Base-by-base conservation (phyloP, 768 basidiomycete species). In the Podaxis sp. region DNA sequence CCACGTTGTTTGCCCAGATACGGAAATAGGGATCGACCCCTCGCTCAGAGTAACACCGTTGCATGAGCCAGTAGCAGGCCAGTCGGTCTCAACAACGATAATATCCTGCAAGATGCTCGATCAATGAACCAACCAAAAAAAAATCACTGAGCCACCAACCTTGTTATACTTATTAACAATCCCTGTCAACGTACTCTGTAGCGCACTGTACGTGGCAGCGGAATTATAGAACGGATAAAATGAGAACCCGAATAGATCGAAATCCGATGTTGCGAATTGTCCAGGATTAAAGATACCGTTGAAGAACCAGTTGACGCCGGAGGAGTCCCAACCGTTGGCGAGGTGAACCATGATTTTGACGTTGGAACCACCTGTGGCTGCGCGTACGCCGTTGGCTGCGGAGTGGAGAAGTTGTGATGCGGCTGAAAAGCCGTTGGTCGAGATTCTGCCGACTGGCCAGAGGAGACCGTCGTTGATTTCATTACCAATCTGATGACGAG, bases 221-320 rank as follows among this genome's bases (percentile, higher is more conserved):
- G 82, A 77, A 46, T 78, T 81, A 64, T 86, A 86, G 73, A 85
- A 87, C 1, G 85, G 85, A 64, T 87, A 87, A 73, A 85, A 85
- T 10, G 84, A 86, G 69, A 87, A 83, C 21, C 83, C 85, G 67
- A 86, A 75, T 59, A 84, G 73, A 65, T 87, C 86, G 50, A 86
- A 72, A 61, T 86, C 82, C 25, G 71, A 64, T 1, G 75, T 70
- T 13, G 78, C 69, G 38, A 87, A 70, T 64, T 83, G 73, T 5
- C 85, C 85, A 0, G 76, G 70, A 48, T 80, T 76, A 71, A 85
- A 84, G 50, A 86, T 78, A 18, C 76, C 72, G 36, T 73, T 71
- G 69, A 76, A 88, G 69, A 82, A 87, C 42, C 73, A 82, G 57
- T 70, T 70, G 48, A 83, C 74, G 2, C 71, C 73, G 23, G 70